phyloP scores from a whole-genome alignment of 139 green algal genomes.

The Coccomyxa sp. region DNA sequence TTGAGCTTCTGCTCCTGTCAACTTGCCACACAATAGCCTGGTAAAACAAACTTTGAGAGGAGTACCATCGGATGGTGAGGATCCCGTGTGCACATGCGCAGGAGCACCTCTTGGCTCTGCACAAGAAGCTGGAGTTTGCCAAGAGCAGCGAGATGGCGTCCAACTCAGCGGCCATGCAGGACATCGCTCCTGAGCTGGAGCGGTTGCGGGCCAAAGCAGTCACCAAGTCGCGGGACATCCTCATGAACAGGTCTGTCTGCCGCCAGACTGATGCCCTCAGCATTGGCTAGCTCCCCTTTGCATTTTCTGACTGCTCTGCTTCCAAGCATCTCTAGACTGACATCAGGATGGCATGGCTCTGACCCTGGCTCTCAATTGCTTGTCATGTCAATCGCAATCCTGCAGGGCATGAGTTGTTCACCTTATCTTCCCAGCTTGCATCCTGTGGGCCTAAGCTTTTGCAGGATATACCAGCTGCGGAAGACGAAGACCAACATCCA shows the following conservation, averaged over 20 bases:
- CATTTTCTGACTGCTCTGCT: too few species aligned
- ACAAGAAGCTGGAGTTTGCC: constrained; percentile 24
- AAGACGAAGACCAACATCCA: constrained; percentile 96
- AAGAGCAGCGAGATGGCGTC: constrained; percentile 23
- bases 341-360: too few species aligned
- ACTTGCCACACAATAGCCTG: too few species aligned
- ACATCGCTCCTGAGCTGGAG: constrained; percentile 88
- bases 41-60: not conserved
- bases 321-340: too few species aligned
- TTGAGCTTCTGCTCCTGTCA: too few species aligned
- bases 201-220: constrained; percentile 78
- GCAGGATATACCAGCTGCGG: constrained; percentile 76
- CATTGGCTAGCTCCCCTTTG: too few species aligned
- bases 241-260: constrained; percentile 17
- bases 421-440: too few species aligned
- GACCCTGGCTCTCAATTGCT: not conserved
- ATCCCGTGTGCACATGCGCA: constrained; percentile 5
- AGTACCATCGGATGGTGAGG: not conserved
- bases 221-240: constrained; percentile 47
- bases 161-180: constrained; percentile 41
- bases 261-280: too few species aligned
- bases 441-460: not conserved
- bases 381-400: too few species aligned
- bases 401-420: too few species aligned
- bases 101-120: constrained; percentile 7